Evolutionary conservation across 441 rosid species (phyloP), one percentile per base, ranked within the genome.

Genomic region (Erodium texanum): DNA sequence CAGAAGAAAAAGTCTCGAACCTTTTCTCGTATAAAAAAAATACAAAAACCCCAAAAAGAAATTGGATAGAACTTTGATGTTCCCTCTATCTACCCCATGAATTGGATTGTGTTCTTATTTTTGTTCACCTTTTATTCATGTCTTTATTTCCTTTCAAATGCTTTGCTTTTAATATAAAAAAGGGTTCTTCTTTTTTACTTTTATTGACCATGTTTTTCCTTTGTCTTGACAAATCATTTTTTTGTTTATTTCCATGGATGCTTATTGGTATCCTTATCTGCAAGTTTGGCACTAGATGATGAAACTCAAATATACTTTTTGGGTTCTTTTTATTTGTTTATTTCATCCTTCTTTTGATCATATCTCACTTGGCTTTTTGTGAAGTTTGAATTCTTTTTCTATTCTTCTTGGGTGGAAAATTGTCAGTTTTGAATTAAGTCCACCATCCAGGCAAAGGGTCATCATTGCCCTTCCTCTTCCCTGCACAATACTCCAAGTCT

Each of bases 401-500:
- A 23, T 24, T 16, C 48, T 71, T 20, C 11, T 38, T 38, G 45
- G 45, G 45, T 38, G 45, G 45, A 38, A 38, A 38, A 7, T 38
- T 38, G 45, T 38, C 45, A 38, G 45, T 38, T 38, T 38, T 38
- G 45, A 38, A 38, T 10, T 7, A 38, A 38, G 45, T 38, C 45
- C 45, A 38, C 45, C 11, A 38, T 38, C 45, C 45, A 38, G 11
- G 45, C 45, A 7, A 38, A 38, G 45, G 45, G 45, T 7, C 45
- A 38, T 87, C 85, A 89, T 88, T 88, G 82, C 86, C 8, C 45
- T 79, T 79, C 83, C 71, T 38, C 45, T 79, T 79, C 83, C 71
- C 83, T 77, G 85, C 87, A 85, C 75, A 82, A 80, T 77, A 80
- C 81, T 80, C 86, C 83, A 86, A 80, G 74, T 65, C 54, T 66